Conservation (phyloP, 495 filamentous ascomycete species). For the Penicillium turbatum region DNA sequence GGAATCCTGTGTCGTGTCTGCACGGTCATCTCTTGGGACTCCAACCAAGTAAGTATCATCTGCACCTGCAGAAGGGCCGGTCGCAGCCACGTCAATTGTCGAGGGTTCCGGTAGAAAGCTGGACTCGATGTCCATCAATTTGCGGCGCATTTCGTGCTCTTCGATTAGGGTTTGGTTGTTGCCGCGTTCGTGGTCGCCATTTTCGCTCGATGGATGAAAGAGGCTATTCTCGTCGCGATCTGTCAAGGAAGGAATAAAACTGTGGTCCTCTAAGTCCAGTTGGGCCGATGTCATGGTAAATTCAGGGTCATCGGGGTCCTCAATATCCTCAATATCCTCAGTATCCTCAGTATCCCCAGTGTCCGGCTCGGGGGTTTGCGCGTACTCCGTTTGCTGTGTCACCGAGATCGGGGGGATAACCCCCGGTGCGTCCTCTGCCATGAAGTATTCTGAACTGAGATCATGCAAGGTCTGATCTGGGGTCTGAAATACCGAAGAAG, state of each 20-base stretch:
- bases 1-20: conserved; percentile 14
- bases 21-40: conserved; percentile 23
- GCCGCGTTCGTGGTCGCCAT: conserved; percentile 36
- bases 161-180: conserved; percentile 52
- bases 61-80: conserved; percentile 24
- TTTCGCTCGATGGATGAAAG: conserved; percentile 34
- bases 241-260: conserved; percentile 35
- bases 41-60: conserved; percentile 46
- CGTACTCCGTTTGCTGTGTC: conserved; percentile 16
- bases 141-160: conserved; percentile 63
- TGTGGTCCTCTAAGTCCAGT: conserved; percentile 17
- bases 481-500: conserved; percentile 30
- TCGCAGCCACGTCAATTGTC: conserved; percentile 37
- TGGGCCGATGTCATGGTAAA: conserved; percentile 7
- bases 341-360: conserved; percentile 11
- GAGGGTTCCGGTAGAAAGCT: conserved; percentile 65
- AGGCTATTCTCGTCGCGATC: conserved; percentile 40
- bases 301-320: conserved; percentile 19
- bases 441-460: conserved; percentile 33
- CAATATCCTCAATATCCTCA: conserved; percentile 12
- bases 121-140: conserved; percentile 82
- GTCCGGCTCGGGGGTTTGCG: conserved; percentile 9
- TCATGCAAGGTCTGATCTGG: conserved; percentile 37
- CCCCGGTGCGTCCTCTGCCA: conserved; percentile 37
- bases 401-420: conserved; percentile 21